Base-by-base conservation (phyloP, 352 stramenopile genomes). In the Peronospora farinosa region DNA sequence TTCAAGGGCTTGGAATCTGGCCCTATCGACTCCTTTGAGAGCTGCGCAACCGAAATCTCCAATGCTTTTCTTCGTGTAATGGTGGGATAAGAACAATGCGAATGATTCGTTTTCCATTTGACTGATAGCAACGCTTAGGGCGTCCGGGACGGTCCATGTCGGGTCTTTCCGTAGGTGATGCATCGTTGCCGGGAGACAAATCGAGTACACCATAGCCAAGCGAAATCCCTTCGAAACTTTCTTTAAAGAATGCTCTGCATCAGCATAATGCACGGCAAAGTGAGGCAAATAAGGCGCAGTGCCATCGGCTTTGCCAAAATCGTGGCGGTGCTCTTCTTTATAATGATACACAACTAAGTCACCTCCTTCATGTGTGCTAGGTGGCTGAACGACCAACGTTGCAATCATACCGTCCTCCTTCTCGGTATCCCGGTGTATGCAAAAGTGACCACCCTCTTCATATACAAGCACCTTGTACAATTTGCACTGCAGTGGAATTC, bases 391-490 rank as follows among this genome's bases (percentile, higher is more conserved):
- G 33, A 81, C 53, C 6, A 84, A 38, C n/a, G 70, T 78, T 2
- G 62, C 70, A 33, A 80, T 64, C 70, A 78, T 80, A 15, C 68
- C 63, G 9, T 58, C 54, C 46, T 85, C 52, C 33, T 80, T 82
- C 57, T 84, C 73, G 12, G 62, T 83, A 47, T 83, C 70, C 35
- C 66, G 64, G 35, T 84, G 69, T 16, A 60, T 64, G 1, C 53
- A 33, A 48, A 74, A 79, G 40, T 74, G 69, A 42, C 61, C 62
- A 25, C 56, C 63, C 35, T 60, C 7, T n/a, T 60, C 70, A 19
- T 81, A 82, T 17, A 82, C 43, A 11, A 82, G 48, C 45, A 84
- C n/a, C 60, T 84, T 81, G 62, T 81, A 75, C 47, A 57, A 45
- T 7, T 39, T 17, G 19, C 60, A 62, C n/a, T 54, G 51, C 28